Base-by-base conservation (phyloP, 2,329 filamentous ascomycete genomes). In the Sclerotinia subarctica region DNA sequence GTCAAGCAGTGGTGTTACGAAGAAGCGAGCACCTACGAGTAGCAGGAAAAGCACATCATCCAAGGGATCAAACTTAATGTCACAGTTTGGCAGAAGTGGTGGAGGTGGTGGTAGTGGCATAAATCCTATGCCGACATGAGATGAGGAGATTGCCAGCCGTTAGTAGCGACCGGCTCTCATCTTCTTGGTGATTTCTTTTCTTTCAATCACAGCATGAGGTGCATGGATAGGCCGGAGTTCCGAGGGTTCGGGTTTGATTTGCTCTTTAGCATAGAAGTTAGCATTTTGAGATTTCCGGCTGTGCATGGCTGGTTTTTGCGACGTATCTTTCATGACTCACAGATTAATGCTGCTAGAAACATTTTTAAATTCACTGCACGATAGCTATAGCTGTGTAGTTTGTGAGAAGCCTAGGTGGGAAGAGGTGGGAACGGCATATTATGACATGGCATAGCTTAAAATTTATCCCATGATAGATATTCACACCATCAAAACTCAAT, bases 61-160 rank as follows among this genome's bases (percentile, higher is more conserved):
- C 17, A 68, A 19, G 62, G 64, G 26, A 47, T 64, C 35, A 51
- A 52, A 4, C 51, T 66, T 58, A 42, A 67, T 60, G 60, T 52
- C 52, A 44, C 57, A 68, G 29, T 63, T 56, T 44, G 44, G 62
- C 5, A 58, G 66, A 53, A 58, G 64, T 26, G 67, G 66, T 35
- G 64, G 58, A 46, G 47, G 54, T 10, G 67, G 69, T 46, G 64
- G 66, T 38, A 74, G 74, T 60, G 72, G 72, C 2, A 75, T 75
- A 70, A 74, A 73, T 73, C 73, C 74, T 32, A 71, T 67, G 65
- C 56, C 65, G 8, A 67, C 65, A 4, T 65, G 38, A 65, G 5
- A 26, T 42, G 19, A 19, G 21, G 11, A n/a, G 11, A 3, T 38
- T 35, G 32, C 17, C 42, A 17, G 32, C 32, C 32, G 6, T 17